A percentile compares a stretch with the other conserved stretches of the same genome.
Evolutionary conservation across 257 asterid species (phyloP).

Genomic region (Plantago major): DNA sequence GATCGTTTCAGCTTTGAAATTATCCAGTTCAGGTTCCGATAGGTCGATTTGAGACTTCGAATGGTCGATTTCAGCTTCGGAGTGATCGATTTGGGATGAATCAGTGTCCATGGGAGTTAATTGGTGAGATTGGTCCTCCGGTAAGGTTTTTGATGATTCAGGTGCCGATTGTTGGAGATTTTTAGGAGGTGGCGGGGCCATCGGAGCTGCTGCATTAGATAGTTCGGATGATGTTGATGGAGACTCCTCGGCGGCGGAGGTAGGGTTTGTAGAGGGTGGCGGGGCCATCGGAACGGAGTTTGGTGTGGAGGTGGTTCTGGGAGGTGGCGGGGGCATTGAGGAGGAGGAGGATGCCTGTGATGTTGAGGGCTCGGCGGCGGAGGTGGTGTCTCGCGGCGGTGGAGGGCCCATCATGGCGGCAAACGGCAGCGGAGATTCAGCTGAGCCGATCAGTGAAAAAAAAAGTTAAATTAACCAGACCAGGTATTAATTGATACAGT

Average conservation of each 20-base stretch:
- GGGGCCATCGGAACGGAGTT: constrained; percentile 29
- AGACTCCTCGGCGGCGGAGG: constrained; percentile 9
- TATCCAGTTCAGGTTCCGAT: background rate
- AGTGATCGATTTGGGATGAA: background rate
- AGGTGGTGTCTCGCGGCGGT: too few species aligned
- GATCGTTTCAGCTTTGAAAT: constrained; percentile 11
- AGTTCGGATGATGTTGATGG: too few species aligned
- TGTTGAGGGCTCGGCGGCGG: too few species aligned
- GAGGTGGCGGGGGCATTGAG: constrained; percentile 72
- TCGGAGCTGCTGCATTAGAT: constrained; percentile 8
- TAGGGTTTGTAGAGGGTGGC: constrained; percentile 37
- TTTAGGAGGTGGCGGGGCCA: constrained; percentile 38
- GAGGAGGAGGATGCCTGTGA: constrained; percentile 31
- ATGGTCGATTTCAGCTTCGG: constrained; percentile 17
- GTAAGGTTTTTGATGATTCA: background rate
- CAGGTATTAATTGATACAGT: too few species aligned
- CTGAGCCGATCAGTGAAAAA: too few species aligned
- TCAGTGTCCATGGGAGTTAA: background rate
- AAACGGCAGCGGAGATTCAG: too few species aligned
- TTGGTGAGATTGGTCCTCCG: too few species aligned
- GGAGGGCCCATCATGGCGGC: too few species aligned
- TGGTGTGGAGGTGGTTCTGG: constrained; percentile 34
- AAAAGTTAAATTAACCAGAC: too few species aligned
- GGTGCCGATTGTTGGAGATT: constrained; percentile 4
- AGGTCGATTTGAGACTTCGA: too few species aligned